phyloP scores from a whole-genome alignment of 768 basidiomycete genomes.

The Boletellus emodensis region DNA sequence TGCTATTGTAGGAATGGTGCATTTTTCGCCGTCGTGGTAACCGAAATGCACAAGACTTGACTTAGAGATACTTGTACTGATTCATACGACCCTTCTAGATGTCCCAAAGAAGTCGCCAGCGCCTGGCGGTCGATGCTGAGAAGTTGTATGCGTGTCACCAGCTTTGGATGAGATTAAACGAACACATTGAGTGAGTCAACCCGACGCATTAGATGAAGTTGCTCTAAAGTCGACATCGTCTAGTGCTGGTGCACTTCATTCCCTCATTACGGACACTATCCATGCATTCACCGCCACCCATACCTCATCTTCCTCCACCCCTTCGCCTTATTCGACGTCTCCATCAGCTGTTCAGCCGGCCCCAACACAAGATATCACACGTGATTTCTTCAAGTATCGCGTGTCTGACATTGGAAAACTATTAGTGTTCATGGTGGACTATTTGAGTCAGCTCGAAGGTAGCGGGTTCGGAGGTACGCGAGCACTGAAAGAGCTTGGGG shows the following conservation, averaged over 20 bases:
- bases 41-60: neutral
- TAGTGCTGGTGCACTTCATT: constrained; percentile 55
- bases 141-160: constrained; percentile 78
- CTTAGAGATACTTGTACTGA: constrained; percentile 1
- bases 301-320: constrained; percentile 7
- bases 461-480: constrained; percentile 20
- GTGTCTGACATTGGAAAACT: constrained; percentile 64
- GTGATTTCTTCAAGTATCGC: constrained; percentile 78
- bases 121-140: constrained; percentile 78
- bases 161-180: constrained; percentile 76
- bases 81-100: constrained; percentile 45
- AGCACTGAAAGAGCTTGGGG: constrained; percentile 38
- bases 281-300: constrained; percentile 56
- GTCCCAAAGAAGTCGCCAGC: constrained; percentile 73
- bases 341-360: constrained; percentile 40
- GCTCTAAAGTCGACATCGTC: neutral
- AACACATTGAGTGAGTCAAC: constrained; percentile 53
- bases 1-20: neutral
- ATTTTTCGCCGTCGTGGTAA: neutral
- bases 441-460: constrained; percentile 21
- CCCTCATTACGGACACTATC: constrained; percentile 69
- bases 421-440: constrained; percentile 54
- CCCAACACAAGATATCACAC: constrained; percentile 70
- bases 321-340: constrained; percentile 11
- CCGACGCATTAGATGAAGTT: neutral